phyloP scores from a whole-genome alignment of 257 asterid genomes.

The Prunella vulgaris region DNA sequence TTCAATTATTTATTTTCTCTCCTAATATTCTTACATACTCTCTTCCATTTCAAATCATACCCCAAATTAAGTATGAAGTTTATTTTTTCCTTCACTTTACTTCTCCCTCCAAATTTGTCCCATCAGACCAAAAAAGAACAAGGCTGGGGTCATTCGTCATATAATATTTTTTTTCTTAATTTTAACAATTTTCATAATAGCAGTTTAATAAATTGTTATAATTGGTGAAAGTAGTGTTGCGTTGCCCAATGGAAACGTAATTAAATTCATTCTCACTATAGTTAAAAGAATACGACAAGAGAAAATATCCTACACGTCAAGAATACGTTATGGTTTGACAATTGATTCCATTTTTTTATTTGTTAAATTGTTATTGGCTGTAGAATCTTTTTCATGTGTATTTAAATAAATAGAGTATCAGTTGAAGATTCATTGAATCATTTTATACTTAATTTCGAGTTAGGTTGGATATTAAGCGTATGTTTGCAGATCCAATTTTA shows the following conservation, averaged over 20 bases:
- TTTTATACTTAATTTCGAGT: neutral
- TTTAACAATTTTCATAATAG: neutral
- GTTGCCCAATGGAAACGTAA: neutral
- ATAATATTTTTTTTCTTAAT: too few relatives aligned
- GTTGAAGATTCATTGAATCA: slow-evolving; percentile 24
- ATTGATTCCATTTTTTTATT: neutral
- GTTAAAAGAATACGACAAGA: neutral
- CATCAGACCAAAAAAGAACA: too few relatives aligned
- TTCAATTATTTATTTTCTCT: too few relatives aligned
- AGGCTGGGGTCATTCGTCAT: neutral
- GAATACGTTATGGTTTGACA: neutral
- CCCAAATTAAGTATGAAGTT: too few relatives aligned
- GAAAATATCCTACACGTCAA: neutral
- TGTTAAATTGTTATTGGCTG: neutral
- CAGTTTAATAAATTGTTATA: too few relatives aligned
- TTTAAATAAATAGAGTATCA: neutral
- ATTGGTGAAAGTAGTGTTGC: neutral
- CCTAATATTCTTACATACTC: too few relatives aligned
- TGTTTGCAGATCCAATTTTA: too few relatives aligned
- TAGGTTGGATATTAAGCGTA: slow-evolving; percentile 16
- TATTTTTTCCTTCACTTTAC: too few relatives aligned
- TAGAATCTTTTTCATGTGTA: neutral
- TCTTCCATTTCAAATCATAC: too few relatives aligned
- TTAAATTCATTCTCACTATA: neutral
- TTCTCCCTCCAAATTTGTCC: too few relatives aligned